Evolutionary conservation across 106 monocot genomes (phyloP).

Genomic region (Amphibolis antarctica): DNA sequence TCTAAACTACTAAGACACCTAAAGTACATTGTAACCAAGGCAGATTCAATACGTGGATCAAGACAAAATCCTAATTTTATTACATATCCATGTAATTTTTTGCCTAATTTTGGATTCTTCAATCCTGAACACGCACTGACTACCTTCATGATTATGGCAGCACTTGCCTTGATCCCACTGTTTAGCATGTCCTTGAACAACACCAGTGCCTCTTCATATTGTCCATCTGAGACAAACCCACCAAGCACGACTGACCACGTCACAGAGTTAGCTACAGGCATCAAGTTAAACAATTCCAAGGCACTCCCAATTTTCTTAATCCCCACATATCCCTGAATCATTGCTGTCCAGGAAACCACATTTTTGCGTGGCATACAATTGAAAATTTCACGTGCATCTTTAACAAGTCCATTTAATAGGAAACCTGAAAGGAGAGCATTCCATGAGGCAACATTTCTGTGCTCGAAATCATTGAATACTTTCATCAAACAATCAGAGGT

Average conservation of each 20-base stretch:
- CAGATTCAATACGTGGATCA: slow-evolving; percentile 27
- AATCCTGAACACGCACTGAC: slow-evolving; percentile 28
- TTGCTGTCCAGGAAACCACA: slow-evolving; percentile 2
- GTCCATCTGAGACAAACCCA: slow-evolving; percentile 30
- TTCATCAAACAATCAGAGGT: slow-evolving; percentile 7
- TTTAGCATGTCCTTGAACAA: slow-evolving; percentile 31
- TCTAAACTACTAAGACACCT: slow-evolving; percentile 18
- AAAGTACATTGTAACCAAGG: slow-evolving; percentile 42
- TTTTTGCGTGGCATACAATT: slow-evolving; percentile 9
- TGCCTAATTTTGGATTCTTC: slow-evolving; percentile 20
- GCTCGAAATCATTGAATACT: slow-evolving; percentile 15
- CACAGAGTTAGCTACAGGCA: slow-evolving; percentile 34
- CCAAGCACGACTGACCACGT: slow-evolving; percentile 56
- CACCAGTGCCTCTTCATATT: slow-evolving; percentile 31
- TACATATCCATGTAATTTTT: slow-evolving; percentile 34
- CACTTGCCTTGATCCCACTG: slow-evolving; percentile 13
- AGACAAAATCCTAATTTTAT: slow-evolving; percentile 39
- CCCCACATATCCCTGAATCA: not conserved
- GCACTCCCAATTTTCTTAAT: slow-evolving; percentile 20
- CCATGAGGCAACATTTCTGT: slow-evolving; percentile 12
- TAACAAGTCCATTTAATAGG: slow-evolving; percentile 2
- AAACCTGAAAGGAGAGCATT: slow-evolving; percentile 4
- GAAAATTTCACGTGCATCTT: slow-evolving; percentile 35
- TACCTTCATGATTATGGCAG: slow-evolving; percentile 16
- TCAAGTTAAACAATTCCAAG: not conserved